Percentiles rank a stretch among this genome's conserved stretches.
Evolutionary conservation across 1,139 yeast species (phyloP).

Genomic region (Spencermartinsiella ligniputridi): DNA sequence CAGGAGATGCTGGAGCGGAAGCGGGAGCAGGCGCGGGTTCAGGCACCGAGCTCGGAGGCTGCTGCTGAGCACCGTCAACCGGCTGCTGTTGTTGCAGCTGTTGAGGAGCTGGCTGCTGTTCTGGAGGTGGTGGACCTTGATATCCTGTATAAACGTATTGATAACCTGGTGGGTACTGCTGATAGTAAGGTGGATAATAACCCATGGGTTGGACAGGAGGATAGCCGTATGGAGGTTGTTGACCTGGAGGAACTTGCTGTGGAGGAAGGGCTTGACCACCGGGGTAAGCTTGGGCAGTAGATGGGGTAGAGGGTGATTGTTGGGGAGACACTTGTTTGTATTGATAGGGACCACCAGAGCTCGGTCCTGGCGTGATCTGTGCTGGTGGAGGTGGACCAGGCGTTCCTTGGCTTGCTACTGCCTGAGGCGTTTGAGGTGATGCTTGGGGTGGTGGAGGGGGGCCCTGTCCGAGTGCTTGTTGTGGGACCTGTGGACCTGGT

Average conservation of each 20-base stretch:
- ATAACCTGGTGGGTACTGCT: neutral
- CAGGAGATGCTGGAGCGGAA: neutral
- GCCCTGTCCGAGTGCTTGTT: neutral
- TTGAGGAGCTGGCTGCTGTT: slow-evolving; percentile 1
- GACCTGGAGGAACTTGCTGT: slow-evolving; percentile 8
- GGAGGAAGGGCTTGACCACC: neutral
- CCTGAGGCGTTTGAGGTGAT: too few relatives aligned
- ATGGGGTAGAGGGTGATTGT: slow-evolving; percentile 2
- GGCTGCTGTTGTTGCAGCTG: slow-evolving; percentile 5
- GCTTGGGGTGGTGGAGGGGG: neutral
- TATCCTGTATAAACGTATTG: neutral
- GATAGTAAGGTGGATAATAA: neutral
- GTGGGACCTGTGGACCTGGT: neutral
- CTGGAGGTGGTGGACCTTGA: neutral
- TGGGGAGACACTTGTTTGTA: neutral
- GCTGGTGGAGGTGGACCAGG: neutral
- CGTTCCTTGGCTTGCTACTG: too few relatives aligned
- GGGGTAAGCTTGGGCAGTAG: slow-evolving; percentile 2
- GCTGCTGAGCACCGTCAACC: too few relatives aligned
- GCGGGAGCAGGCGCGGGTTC: slow-evolving; percentile 6
- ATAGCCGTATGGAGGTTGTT: neutral
- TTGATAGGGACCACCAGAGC: neutral
- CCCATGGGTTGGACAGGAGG: slow-evolving; percentile 2
- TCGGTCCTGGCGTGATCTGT: neutral
- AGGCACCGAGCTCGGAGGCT: slow-evolving; percentile 4